Evolutionary conservation across 2,329 filamentous ascomycete species (phyloP).

Genomic region (Colletotrichum sp.): DNA sequence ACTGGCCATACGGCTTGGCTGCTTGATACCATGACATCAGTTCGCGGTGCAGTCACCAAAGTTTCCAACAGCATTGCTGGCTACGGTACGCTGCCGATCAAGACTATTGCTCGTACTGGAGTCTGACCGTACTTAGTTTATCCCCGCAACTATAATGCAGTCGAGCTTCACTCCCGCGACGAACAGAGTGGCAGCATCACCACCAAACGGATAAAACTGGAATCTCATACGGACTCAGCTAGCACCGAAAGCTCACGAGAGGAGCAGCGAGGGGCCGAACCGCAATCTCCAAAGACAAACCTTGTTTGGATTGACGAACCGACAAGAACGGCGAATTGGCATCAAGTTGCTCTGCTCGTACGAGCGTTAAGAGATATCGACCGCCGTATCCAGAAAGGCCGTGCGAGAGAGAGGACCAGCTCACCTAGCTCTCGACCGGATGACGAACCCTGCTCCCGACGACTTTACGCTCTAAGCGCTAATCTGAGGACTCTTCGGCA

Average conservation of each 20-base stretch:
- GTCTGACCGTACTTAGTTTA: constrained; percentile 4
- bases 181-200: not conserved
- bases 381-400: not conserved
- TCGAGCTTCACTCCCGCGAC: constrained; percentile 1
- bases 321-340: constrained; percentile 13
- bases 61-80: constrained; percentile 17
- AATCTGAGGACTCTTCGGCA: not conserved
- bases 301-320: constrained; percentile 17
- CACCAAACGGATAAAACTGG: constrained; percentile 12
- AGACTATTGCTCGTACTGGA: not conserved
- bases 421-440: not conserved
- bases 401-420: not conserved
- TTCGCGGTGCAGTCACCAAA: constrained; percentile 15
- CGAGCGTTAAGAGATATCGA: not conserved
- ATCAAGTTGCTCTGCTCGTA: constrained; percentile 7
- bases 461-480: not conserved
- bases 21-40: constrained; percentile 20
- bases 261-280: not conserved
- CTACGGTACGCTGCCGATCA: not conserved
- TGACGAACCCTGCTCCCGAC: not conserved
- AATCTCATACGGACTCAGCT: not conserved
- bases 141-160: not conserved
- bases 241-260: not conserved
- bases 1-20: constrained; percentile 1
- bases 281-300: not conserved